Conservation (phyloP, 331 rosid genomes). For the Spiraea crenata region DNA sequence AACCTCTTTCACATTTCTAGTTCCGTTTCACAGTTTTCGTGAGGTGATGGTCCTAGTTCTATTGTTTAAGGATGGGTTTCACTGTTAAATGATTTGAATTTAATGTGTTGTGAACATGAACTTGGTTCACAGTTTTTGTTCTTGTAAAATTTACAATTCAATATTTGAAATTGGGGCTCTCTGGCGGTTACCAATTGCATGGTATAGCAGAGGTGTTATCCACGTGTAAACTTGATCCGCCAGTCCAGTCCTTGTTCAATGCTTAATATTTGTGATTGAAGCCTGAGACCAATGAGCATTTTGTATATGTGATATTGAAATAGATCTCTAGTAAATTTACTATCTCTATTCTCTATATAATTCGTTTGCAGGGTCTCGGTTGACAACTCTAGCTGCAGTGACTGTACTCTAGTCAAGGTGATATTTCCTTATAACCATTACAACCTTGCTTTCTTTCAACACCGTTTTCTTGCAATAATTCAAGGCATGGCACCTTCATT, state of each 20-base stretch:
- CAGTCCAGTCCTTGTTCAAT: too few relatives aligned
- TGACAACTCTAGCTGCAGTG: constrained; percentile 60
- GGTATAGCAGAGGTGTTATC: too few relatives aligned
- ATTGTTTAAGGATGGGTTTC: not conserved
- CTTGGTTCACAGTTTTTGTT: too few relatives aligned
- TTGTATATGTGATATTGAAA: not conserved
- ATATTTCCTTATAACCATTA: constrained; percentile 18
- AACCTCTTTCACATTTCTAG: constrained; percentile 7
- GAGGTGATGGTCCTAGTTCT: not conserved
- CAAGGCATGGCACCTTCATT: not conserved
- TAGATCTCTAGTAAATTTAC: not conserved
- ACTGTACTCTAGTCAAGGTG: constrained; percentile 67
- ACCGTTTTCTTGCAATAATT: not conserved
- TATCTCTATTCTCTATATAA: not conserved
- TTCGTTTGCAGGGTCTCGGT: constrained; percentile 65
- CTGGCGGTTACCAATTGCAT: too few relatives aligned
- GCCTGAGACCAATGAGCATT: not conserved
- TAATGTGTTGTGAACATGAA: not conserved
- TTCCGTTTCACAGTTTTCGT: not conserved
- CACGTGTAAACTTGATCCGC: too few relatives aligned
- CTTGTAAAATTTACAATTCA: not conserved
- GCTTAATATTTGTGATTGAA: too few relatives aligned
- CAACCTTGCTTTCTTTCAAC: not conserved
- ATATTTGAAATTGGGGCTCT: not conserved
- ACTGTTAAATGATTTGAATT: too few relatives aligned